Conservation (phyloP, 495 filamentous ascomycete genomes). For the Letharia lupina region DNA sequence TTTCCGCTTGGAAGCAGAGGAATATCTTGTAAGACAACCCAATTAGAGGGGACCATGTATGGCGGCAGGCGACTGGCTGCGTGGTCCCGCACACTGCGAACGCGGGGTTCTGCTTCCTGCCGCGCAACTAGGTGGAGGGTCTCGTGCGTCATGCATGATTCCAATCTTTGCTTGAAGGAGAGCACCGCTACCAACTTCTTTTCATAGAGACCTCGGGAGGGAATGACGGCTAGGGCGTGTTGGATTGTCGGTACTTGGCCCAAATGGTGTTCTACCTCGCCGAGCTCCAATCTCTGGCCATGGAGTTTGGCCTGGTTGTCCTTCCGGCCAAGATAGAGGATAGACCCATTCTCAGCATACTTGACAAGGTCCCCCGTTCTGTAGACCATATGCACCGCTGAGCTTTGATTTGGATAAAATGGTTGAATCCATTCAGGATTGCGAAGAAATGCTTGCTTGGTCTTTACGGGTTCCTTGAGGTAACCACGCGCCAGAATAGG, state of each 20-base stretch:
- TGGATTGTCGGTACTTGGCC: slow-evolving; percentile 11
- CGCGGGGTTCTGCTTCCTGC: slow-evolving; percentile 14
- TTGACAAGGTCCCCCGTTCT: slow-evolving; percentile 31
- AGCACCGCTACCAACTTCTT: slow-evolving; percentile 20
- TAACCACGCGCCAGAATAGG: slow-evolving; percentile 53
- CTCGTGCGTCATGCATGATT: not conserved
- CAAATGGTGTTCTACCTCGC: slow-evolving; percentile 34
- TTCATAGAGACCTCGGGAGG: slow-evolving; percentile 7
- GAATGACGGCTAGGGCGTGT: slow-evolving; percentile 19
- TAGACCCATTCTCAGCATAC: slow-evolving; percentile 22
- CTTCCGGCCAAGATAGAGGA: slow-evolving; percentile 26
- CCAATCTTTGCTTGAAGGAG: slow-evolving; percentile 11
- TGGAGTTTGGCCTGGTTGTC: slow-evolving; percentile 43
- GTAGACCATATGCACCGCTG: slow-evolving; percentile 22
- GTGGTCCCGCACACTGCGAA: slow-evolving; percentile 20
- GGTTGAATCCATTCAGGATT: slow-evolving; percentile 40
- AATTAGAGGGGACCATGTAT: slow-evolving; percentile 45
- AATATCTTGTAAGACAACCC: slow-evolving; percentile 37
- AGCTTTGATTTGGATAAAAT: not conserved
- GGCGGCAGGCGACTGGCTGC: slow-evolving; percentile 32
- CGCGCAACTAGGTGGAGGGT: slow-evolving; percentile 7
- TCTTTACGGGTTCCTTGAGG: slow-evolving; percentile 48
- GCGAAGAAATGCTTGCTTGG: slow-evolving; percentile 46
- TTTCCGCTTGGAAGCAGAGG: slow-evolving; percentile 39
- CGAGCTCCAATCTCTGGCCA: slow-evolving; percentile 41